phyloP scores from a whole-genome alignment of 352 stramenopile genomes.

The Phytophthora nicotianae region DNA sequence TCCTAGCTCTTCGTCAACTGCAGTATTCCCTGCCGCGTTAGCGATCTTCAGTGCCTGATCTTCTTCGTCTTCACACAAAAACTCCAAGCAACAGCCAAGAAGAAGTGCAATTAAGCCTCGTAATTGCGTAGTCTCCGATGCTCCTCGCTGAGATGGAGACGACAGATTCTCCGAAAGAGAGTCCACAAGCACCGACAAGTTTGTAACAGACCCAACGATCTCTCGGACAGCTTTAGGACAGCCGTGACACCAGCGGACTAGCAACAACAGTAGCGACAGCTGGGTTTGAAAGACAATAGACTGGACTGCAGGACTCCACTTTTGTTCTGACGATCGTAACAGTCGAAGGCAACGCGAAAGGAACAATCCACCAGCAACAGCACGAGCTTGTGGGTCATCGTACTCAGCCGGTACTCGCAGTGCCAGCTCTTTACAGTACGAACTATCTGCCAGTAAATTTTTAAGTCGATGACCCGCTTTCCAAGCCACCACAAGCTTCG shows the following conservation, averaged over 20 bases:
- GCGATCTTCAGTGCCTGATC: conserved; percentile 32
- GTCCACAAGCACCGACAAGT: conserved; percentile 61
- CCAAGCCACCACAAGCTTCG: conserved; percentile 47
- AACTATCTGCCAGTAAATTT: conserved; percentile 50
- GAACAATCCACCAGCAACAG: conserved; percentile 63
- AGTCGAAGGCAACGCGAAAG: conserved; percentile 64
- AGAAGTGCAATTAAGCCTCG: conserved; percentile 56
- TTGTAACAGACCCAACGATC: conserved; percentile 59
- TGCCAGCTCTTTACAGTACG: conserved; percentile 72
- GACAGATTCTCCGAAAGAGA: conserved; percentile 22
- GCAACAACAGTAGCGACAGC: conserved; percentile 51
- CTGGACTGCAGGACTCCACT: conserved; percentile 17
- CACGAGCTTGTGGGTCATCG: conserved; percentile 45
- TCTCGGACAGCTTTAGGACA: conserved; percentile 67
- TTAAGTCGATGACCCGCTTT: conserved; percentile 72
- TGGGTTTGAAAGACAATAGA: conserved; percentile 62
- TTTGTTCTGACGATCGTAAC: conserved; percentile 24
- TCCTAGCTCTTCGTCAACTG: conserved; percentile 14
- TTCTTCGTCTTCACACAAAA: conserved; percentile 43
- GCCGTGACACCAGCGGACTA: conserved; percentile 65
- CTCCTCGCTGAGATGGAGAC: conserved; percentile 10
- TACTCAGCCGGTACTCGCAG: conserved; percentile 66
- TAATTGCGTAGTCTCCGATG: conserved; percentile 40
- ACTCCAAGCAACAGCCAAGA: conserved; percentile 66
- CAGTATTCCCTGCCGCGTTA: conserved; percentile 11